A percentile compares a stretch with the other conserved stretches of the same genome.
Conservation (phyloP, 306 rosid species). For the Morella rubra region DNA sequence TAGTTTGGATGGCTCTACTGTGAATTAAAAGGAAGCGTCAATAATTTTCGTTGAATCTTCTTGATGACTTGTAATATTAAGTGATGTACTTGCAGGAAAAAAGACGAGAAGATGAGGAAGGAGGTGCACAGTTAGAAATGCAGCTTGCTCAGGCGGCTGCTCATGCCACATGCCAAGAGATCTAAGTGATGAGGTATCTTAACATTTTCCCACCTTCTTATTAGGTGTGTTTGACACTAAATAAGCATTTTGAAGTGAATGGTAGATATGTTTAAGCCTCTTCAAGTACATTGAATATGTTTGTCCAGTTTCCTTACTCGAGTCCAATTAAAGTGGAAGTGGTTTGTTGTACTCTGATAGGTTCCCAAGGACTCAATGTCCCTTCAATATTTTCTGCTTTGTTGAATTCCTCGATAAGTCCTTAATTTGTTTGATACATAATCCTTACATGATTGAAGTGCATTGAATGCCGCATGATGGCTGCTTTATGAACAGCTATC, state of each 20-base stretch:
- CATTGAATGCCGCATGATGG: too few species aligned
- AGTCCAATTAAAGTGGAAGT: background rate
- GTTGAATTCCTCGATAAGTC: background rate
- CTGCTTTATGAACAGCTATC: too few species aligned
- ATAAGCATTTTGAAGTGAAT: constrained; percentile 1
- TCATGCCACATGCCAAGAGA: constrained; percentile 76
- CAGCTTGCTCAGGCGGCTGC: constrained; percentile 85
- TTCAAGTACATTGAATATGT: constrained; percentile 13
- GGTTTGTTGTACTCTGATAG: background rate
- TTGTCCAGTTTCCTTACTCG: background rate
- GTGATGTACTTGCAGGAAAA: constrained; percentile 56
- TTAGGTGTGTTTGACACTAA: constrained; percentile 3
- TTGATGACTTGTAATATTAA: constrained; percentile 20
- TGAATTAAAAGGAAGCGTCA: background rate
- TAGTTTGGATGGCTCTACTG: constrained; percentile 4
- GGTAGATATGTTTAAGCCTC: constrained; percentile 6
- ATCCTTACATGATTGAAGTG: too few species aligned
- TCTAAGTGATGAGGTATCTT: constrained; percentile 64
- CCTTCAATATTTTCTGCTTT: background rate
- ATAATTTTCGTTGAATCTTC: constrained; percentile 12
- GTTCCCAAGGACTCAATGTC: background rate
- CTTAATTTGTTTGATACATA: too few species aligned
- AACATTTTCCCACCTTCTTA: constrained; percentile 23
- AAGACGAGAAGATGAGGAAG: constrained; percentile 79
- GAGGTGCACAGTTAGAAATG: constrained; percentile 64